phyloP scores from a whole-genome alignment of 1,284 basidiomycete species.

The Sphaerobolus stellatus region DNA sequence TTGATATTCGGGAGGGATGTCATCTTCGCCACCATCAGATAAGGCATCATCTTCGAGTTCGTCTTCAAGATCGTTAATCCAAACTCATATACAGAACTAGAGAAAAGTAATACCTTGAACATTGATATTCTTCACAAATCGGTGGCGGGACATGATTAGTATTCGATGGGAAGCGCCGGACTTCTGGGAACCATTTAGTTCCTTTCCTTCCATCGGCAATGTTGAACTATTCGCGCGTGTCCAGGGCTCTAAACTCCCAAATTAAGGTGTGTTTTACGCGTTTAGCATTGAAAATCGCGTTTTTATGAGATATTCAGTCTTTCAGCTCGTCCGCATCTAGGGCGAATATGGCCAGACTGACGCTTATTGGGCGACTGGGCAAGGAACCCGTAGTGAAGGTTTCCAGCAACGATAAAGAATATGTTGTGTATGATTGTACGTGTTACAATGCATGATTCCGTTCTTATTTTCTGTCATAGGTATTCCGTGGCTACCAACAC shows the following conservation, averaged over 20 bases:
- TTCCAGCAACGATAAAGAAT: conserved; percentile 76
- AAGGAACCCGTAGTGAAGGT: conserved; percentile 66
- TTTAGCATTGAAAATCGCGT: not conserved
- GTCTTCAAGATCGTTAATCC: conserved; percentile 44
- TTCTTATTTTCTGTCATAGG: conserved; percentile 32
- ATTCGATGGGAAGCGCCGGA: not conserved
- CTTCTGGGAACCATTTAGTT: not conserved
- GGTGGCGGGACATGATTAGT: conserved; percentile 78
- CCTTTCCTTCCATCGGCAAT: conserved; percentile 5
- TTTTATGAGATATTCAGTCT: conserved; percentile 1
- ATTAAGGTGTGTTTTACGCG: conserved; percentile 1
- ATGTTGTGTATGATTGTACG: conserved; percentile 54
- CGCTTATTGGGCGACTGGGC: conserved; percentile 70
- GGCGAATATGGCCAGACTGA: conserved; percentile 68
- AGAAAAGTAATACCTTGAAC: conserved; percentile 60
- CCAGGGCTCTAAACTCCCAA: conserved; percentile 2
- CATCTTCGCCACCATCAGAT: conserved; percentile 69
- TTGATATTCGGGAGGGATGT: conserved; percentile 68
- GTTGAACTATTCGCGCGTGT: conserved; percentile 16
- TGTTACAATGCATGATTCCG: not conserved
- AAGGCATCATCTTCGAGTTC: conserved; percentile 73
- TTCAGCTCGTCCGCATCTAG: conserved; percentile 1
- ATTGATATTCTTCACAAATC: conserved; percentile 87
- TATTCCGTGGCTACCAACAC: conserved; percentile 74
- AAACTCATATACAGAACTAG: conserved; percentile 29